These are phyloP conservation scores for Pluteus cervinus DNA, from an alignment of 768 basidiomycete species.

Conservation along the genomic window DNA sequence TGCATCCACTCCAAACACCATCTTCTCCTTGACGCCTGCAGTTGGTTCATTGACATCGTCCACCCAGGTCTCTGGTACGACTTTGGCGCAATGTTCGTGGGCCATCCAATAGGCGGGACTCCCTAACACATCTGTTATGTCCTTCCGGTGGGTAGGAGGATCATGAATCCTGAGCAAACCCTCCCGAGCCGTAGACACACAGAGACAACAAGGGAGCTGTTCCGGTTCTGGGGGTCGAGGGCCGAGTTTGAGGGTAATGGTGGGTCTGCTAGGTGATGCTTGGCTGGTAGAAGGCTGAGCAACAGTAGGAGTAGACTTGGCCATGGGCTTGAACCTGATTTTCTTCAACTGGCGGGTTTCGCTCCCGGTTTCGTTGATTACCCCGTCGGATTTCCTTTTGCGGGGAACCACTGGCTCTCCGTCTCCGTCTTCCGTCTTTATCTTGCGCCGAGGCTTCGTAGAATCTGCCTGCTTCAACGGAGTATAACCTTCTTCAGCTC, in stretches of 20 bases:
- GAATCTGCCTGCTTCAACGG: slow-evolving; percentile 11
- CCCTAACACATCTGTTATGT: slow-evolving; percentile 41
- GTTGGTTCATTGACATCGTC: slow-evolving; percentile 50
- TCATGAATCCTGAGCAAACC: slow-evolving; percentile 64
- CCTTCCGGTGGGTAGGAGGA: slow-evolving; percentile 51
- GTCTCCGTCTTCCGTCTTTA: slow-evolving; percentile 13
- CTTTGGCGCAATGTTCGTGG: slow-evolving; percentile 72
- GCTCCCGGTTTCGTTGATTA: too few relatives aligned
- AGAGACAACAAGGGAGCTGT: slow-evolving; percentile 63
- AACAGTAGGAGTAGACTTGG: slow-evolving; percentile 18
- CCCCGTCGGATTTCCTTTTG: slow-evolving; percentile 36
- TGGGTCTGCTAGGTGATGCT: slow-evolving; percentile 33
- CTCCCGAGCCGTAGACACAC: slow-evolving; percentile 44
- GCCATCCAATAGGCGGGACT: slow-evolving; percentile 60
- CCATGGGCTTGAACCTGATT: slow-evolving; percentile 32
- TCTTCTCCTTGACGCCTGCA: slow-evolving; percentile 37
- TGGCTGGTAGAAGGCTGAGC: slow-evolving; percentile 11
- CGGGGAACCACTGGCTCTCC: slow-evolving; percentile 31
- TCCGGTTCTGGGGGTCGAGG: slow-evolving; percentile 54
- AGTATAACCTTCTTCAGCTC: slow-evolving; percentile 42
- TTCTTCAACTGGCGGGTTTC: slow-evolving; percentile 42
- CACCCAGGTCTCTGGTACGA: slow-evolving; percentile 91
- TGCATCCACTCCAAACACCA: slow-evolving; percentile 80
- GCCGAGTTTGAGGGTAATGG: slow-evolving; percentile 62
- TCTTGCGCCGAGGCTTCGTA: slow-evolving; percentile 20